Evolutionary conservation across 345 rosid species (phyloP), one percentile per base, ranked within the genome.

Genomic region (Chamaenerion angustifolium): DNA sequence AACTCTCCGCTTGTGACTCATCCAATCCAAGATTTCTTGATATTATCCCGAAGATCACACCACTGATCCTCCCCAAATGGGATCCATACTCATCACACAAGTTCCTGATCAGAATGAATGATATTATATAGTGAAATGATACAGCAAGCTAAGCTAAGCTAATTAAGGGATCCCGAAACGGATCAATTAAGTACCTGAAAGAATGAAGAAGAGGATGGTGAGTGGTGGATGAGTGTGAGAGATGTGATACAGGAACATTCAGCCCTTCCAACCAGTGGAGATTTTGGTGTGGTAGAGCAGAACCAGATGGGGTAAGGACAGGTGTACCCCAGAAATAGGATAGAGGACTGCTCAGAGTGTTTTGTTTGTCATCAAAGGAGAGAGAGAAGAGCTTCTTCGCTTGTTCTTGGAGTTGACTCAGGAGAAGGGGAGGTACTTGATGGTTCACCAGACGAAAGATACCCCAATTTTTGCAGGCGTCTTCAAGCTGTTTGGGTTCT

Each of bases 291-390:
- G 52, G 27, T 0, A 84, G 48, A 59, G 84, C 79, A 48, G 66
- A 52, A 19, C 97, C 93, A 0, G 86, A 68, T 4, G 68, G 73
- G 16, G 79, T 78, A 0, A 88, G 66, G 19, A 71, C 81, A 18
- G 89, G 83, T 16, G 86, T 80, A 42, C 95, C 97, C 82, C 86
- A 82, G 25, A 82, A 84, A 64, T 88, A 84, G 25, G 93, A 82
- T 49, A 78, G 23, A 8, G 76, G 71, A 55, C 68, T 45, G 21
- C 13, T 45, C 65, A 79, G 54, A 0, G 68, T 43, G 8, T 45
- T 57, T 14, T 46, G 74, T 42, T 78, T 78, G 56, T 76, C 43
- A 10, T 79, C 80, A 50, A 77, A 82, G 11, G 95, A 56, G 1
- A 75, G 70, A 50, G 75, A 41, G 54, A 82, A 72, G 9, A 82